Base-by-base conservation (phyloP, 768 basidiomycete species). In the Multifurca ochricompacta region DNA sequence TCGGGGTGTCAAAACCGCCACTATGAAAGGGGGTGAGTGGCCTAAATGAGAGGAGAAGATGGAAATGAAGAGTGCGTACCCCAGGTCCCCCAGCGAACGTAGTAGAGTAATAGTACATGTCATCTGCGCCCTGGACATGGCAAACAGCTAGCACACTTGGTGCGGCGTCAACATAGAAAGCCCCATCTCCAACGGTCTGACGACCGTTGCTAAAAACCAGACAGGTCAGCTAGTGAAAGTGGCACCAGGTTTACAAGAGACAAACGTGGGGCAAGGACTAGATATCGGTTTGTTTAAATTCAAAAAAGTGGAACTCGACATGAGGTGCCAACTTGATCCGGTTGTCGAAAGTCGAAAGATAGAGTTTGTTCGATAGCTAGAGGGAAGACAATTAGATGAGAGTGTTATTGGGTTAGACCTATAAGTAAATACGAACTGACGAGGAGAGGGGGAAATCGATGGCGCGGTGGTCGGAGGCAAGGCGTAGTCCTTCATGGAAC, bases 161-260 rank as follows among this genome's bases (percentile, higher is more conserved):
- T 73, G 80, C 77, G 71, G 67, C 83, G 81, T 80, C 79, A 73
- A 77, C 77, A 74, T 75, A 73, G 70, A 75, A 77, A 81, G 90
- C 90, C 90, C 90, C 90, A 91, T 92, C 90, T 74, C 89, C 90
- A 92, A 91, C 90, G 89, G 85, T 78, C 75, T 82, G 85, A 87
- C 87, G 81, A 73, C 87, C 90, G 89, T 91, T 91, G 90, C 90
- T 92, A 68, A 35, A 63, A 73, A 47, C 21, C 32, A 36, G 46
- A 28, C 10, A 16, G 16, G 21, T n/a, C 27, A 46, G 53, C 53
- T 10, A 27, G 43, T 34, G 37, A 14, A 18, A 44, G 36, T 19
- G 31, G 28, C 16, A 21, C 8, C 13, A 32, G 48, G 35, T 40
- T 1, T 40, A 39, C 42, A 43, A 49, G 36, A 58, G 48, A 73